Conservation (phyloP, 495 filamentous ascomycete species). For the Annulohypoxylon bovei region DNA sequence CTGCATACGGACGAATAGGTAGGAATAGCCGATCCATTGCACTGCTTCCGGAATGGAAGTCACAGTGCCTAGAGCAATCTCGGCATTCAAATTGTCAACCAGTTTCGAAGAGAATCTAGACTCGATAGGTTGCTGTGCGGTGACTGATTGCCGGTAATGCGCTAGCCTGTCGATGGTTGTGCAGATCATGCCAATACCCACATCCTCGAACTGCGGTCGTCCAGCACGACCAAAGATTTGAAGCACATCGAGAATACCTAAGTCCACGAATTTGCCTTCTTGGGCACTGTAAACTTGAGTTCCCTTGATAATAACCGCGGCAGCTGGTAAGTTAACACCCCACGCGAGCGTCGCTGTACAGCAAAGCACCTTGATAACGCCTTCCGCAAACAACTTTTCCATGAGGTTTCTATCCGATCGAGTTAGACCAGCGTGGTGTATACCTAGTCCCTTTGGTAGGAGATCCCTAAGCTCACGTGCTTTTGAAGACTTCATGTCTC, state of each 20-base stretch:
- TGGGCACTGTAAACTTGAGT: constrained; percentile 96
- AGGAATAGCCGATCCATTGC: constrained; percentile 97
- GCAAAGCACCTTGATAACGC: constrained; percentile 92
- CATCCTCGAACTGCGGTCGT: constrained; percentile 95
- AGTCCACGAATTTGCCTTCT: constrained; percentile 94
- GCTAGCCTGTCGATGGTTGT: constrained; percentile 90
- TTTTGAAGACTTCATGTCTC: constrained; percentile 83
- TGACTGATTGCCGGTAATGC: constrained; percentile 94
- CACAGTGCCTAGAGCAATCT: constrained; percentile 93
- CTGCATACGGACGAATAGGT: constrained; percentile 95
- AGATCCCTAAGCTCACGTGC: constrained; percentile 88
- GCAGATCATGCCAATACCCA: constrained; percentile 95
- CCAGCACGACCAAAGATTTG: constrained; percentile 99
- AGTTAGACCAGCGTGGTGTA: constrained; percentile 96
- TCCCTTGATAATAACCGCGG: constrained; percentile 97
- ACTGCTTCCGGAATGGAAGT: constrained; percentile 94
- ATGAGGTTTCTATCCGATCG: constrained; percentile 92
- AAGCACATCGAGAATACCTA: constrained; percentile 96
- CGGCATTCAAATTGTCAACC: constrained; percentile 96
- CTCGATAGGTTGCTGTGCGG: constrained; percentile 95
- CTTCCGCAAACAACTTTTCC: constrained; percentile 88
- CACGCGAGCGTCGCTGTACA: constrained; percentile 98
- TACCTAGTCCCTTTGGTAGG: constrained; percentile 87
- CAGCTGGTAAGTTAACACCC: constrained; percentile 98
- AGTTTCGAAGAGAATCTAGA: constrained; percentile 89